These are phyloP conservation scores for Melaleuca quinquenervia DNA, from an alignment of 345 rosid genomes.

Conservation along the genomic window DNA sequence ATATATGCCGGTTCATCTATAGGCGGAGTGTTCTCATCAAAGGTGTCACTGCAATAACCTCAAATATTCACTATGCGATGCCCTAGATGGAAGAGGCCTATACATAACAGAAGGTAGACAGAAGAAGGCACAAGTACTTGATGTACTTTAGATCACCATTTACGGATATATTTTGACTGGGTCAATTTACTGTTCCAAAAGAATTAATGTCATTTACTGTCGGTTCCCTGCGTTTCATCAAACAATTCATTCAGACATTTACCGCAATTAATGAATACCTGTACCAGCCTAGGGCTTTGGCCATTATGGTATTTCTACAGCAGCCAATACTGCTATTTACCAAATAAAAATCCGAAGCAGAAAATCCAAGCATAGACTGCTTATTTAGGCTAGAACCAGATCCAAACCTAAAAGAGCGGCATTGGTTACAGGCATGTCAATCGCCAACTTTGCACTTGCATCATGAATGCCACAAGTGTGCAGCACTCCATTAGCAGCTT, in stretches of 20 bases:
- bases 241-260: neutral
- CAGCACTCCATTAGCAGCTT: neutral
- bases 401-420: neutral
- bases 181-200: neutral
- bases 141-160: neutral
- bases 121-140: neutral
- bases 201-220: neutral
- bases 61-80: neutral
- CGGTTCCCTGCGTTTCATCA: too few relatives aligned
- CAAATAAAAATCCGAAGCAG: neutral
- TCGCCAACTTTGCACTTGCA: neutral
- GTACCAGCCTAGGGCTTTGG: neutral
- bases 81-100: neutral
- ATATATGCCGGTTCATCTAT: conserved; percentile 54
- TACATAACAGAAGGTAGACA: neutral
- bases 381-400: neutral
- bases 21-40: conserved; percentile 78
- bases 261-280: neutral
- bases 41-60: conserved; percentile 43
- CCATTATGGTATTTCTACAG: neutral
- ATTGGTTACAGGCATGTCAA: neutral
- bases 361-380: neutral
- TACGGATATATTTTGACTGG: neutral
- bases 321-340: neutral
- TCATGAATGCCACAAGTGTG: neutral